Percentiles rank a stretch among this genome's conserved stretches.
phyloP scores from a whole-genome alignment of 2,329 filamentous ascomycete species.

The Periglandula ipomoeae region DNA sequence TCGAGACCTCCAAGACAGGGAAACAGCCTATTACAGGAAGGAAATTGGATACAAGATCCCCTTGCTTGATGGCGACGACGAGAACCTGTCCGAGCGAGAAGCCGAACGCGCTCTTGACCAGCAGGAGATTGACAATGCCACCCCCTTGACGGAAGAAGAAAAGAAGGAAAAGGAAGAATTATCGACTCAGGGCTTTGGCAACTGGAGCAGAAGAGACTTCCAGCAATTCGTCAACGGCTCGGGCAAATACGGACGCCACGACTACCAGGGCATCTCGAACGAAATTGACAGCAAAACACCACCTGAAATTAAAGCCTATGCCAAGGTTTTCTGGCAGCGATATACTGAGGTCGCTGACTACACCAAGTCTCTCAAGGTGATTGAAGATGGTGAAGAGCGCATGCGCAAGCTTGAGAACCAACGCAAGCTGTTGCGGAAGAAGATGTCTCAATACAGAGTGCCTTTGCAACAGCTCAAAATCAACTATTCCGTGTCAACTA shows the following conservation, averaged over 20 bases:
- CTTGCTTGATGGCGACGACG: slow-evolving; percentile 78
- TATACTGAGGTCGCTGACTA: slow-evolving; percentile 87
- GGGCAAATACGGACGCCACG: slow-evolving; percentile 80
- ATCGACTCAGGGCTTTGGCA: slow-evolving; percentile 75
- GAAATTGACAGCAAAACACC: slow-evolving; percentile 88
- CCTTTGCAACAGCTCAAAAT: slow-evolving; percentile 96
- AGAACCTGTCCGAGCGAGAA: slow-evolving; percentile 76
- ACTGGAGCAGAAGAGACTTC: slow-evolving; percentile 97
- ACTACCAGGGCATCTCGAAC: slow-evolving; percentile 74
- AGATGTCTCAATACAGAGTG: slow-evolving; percentile 94
- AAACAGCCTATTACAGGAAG: slow-evolving; percentile 92
- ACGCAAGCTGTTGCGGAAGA: slow-evolving; percentile 85
- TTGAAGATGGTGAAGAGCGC: slow-evolving; percentile 89
- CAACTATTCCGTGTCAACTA: slow-evolving; percentile 97
- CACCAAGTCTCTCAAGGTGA: slow-evolving; percentile 76
- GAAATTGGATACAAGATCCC: slow-evolving; percentile 94
- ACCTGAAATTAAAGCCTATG: slow-evolving; percentile 80
- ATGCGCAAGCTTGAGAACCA: slow-evolving; percentile 84
- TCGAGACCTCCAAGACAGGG: slow-evolving; percentile 84
- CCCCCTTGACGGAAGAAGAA: slow-evolving; percentile 81
- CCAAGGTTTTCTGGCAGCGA: slow-evolving; percentile 93
- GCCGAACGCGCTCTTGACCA: slow-evolving; percentile 83
- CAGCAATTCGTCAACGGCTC: slow-evolving; percentile 97
- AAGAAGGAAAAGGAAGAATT: slow-evolving; percentile 76
- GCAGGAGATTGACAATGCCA: slow-evolving; percentile 85